Evolutionary conservation across 108 stramenopile genomes (phyloP), one percentile per base, ranked within the genome.

Genomic region (Discostella stelligeroides): DNA sequence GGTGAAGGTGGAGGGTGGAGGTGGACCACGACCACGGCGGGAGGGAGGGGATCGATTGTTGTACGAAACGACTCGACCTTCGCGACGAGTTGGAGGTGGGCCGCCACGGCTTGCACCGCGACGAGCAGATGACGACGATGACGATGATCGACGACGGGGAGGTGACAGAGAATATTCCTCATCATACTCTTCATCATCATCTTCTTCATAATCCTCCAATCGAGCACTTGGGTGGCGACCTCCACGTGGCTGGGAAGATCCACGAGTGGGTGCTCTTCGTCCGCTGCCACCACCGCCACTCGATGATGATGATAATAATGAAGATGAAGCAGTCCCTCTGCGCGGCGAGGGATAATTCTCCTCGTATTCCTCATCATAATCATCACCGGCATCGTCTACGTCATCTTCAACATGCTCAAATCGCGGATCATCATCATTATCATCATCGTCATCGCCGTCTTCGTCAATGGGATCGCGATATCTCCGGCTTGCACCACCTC

Each of bases 1-100:
- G 5, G 88, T 84, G 84, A 94, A 94, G n/a, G 88, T 68, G 20
- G 86, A 79, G 20, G 88, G 63, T 29, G 48, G 58, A 48, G 80
- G 77, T 27, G 78, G 67, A 30, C 76, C 72, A n/a, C 78, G 61
- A 28, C 79, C n/a, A n/a, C n/a, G n/a, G n/a, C n/a, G n/a, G n/a
- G n/a, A 64, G 49, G 39, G 30, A 29, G n/a, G 37, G 51, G 48
- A 50, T 27, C 60, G 63, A 27, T 60, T 68, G 11, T 65, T 60
- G 78, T 86, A 89, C 21, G 88, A 81, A 11, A 85, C 84, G 0
- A 85, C 73, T 17, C 78, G 77, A 38, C 80, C 80, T 21, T 79
- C 65, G 7, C 72, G 72, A 69, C 73, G 68, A 20, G 45, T 4
- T 15, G 49, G 43, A 9, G 70, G 27, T 4, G 71, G 66, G 57